Conservation (phyloP, 129 eudicot genomes). For the Centaurea solstitialis region DNA sequence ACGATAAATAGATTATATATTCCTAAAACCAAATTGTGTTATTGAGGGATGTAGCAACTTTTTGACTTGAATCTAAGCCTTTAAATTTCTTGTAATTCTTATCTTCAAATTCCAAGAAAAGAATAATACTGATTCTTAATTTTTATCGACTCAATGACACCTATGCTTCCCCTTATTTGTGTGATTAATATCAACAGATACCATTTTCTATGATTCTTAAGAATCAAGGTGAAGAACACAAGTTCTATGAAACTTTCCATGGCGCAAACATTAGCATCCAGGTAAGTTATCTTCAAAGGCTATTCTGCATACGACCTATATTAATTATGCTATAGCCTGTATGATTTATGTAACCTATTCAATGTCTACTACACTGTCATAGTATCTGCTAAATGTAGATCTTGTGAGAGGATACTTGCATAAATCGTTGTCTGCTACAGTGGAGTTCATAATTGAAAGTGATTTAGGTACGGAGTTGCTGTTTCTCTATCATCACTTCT, state of each 20-base stretch:
- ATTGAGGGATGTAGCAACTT: not conserved
- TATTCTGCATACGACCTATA: slow-evolving; percentile 1
- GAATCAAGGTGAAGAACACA: slow-evolving; percentile 48
- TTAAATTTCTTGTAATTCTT: not conserved
- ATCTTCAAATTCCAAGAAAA: not conserved
- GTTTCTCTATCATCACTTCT: slow-evolving; percentile 5
- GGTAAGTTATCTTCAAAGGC: slow-evolving; percentile 32
- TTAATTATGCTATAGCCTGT: not conserved
- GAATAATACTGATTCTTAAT: not conserved
- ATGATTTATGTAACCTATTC: slow-evolving; percentile 26
- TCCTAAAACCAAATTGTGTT: not conserved
- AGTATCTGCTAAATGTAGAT: slow-evolving; percentile 79
- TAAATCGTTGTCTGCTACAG: slow-evolving; percentile 67
- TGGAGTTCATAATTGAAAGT: slow-evolving; percentile 74
- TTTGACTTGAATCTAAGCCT: not conserved
- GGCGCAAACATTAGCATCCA: slow-evolving; percentile 80
- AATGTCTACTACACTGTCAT: slow-evolving; percentile 30
- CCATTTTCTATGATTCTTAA: slow-evolving; percentile 68
- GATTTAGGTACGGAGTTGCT: slow-evolving; percentile 48
- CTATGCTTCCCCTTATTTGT: not conserved
- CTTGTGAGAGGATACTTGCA: slow-evolving; percentile 71
- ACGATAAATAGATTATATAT: not conserved
- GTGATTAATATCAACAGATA: slow-evolving; percentile 43
- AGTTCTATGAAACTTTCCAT: slow-evolving; percentile 78
- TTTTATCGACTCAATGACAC: not conserved